These are phyloP conservation scores for Cercospora beticola DNA, from an alignment of 2,329 filamentous ascomycete species.

Conservation along the genomic window DNA sequence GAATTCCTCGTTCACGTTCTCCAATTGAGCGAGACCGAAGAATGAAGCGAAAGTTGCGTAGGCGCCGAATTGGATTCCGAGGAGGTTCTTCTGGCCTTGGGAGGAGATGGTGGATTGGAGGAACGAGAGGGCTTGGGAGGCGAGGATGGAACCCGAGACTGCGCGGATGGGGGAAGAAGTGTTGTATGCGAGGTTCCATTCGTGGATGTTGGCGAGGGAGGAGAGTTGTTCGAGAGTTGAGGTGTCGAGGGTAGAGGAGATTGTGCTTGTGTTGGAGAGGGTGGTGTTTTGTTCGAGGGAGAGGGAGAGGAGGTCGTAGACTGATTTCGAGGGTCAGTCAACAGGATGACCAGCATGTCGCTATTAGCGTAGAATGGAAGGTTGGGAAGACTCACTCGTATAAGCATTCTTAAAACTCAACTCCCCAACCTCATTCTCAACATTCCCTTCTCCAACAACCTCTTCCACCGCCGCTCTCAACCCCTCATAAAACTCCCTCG, in stretches of 20 bases:
- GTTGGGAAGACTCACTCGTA: conserved; percentile 53
- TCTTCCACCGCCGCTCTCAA: conserved; percentile 54
- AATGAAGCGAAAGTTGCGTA: conserved; percentile 62
- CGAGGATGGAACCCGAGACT: conserved; percentile 50
- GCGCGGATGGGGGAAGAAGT: conserved; percentile 46
- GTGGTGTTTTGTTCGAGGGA: conserved; percentile 52
- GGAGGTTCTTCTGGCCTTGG: conserved; percentile 40
- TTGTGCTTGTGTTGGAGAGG: conserved; percentile 64
- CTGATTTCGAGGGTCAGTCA: conserved; percentile 24
- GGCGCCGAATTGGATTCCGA: conserved; percentile 60
- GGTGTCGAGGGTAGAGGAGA: conserved; percentile 59
- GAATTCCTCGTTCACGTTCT: conserved; percentile 57
- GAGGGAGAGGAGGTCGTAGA: conserved; percentile 57
- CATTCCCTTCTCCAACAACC: conserved; percentile 45
- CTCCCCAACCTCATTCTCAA: conserved; percentile 34
- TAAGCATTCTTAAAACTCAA: conserved; percentile 64
- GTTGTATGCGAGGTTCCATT: conserved; percentile 84
- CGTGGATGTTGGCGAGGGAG: conserved; percentile 73
- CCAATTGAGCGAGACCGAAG: conserved; percentile 53
- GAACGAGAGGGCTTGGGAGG: conserved; percentile 47
- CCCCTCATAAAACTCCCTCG: conserved; percentile 54
- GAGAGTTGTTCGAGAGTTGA: conserved; percentile 61
- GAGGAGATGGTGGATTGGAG: conserved; percentile 46
- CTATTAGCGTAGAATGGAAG: background rate
- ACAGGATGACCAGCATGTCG: background rate